Evolutionary conservation across 192 early-diverging fungal species (phyloP).

Genomic region (Gryganskiella cystojenkinii): DNA sequence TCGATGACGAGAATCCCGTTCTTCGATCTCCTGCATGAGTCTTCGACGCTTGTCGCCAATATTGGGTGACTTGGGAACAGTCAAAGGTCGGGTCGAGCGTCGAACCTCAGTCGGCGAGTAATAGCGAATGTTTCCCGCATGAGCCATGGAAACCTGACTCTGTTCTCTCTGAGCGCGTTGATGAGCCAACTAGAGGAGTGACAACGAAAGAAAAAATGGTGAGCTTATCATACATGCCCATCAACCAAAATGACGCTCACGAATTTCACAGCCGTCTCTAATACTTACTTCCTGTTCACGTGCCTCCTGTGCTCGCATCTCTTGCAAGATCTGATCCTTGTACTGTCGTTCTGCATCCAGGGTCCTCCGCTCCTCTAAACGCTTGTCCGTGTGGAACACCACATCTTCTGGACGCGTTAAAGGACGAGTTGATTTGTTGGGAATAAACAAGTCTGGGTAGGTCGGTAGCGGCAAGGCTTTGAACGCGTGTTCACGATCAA

Average conservation of each 20-base stretch:
- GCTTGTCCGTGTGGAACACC: constrained; percentile 54
- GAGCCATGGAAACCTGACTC: neutral
- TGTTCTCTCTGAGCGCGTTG: too few relatives aligned
- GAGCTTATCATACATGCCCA: too few relatives aligned
- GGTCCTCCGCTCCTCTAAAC: constrained; percentile 62
- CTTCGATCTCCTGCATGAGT: neutral
- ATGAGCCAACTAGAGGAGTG: too few relatives aligned
- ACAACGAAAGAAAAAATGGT: too few relatives aligned
- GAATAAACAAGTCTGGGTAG: constrained; percentile 56
- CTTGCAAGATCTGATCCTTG: neutral
- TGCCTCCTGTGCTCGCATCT: neutral
- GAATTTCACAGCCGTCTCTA: too few relatives aligned
- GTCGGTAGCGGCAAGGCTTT: constrained; percentile 57
- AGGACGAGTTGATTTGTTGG: constrained; percentile 59
- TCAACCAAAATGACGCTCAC: too few relatives aligned
- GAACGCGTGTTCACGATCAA: constrained; percentile 35
- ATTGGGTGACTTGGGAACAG: constrained; percentile 2
- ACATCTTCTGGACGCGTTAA: constrained; percentile 59
- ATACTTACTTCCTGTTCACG: too few relatives aligned
- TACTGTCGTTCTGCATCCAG: constrained; percentile 56
- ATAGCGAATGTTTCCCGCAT: neutral
- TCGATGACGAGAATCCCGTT: too few relatives aligned
- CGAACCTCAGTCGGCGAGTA: neutral
- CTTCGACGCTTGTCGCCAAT: neutral
- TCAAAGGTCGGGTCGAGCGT: neutral